These are phyloP conservation scores for Sisymbrium altissimum DNA, from an alignment of 345 rosid species.

Conservation along the genomic window DNA sequence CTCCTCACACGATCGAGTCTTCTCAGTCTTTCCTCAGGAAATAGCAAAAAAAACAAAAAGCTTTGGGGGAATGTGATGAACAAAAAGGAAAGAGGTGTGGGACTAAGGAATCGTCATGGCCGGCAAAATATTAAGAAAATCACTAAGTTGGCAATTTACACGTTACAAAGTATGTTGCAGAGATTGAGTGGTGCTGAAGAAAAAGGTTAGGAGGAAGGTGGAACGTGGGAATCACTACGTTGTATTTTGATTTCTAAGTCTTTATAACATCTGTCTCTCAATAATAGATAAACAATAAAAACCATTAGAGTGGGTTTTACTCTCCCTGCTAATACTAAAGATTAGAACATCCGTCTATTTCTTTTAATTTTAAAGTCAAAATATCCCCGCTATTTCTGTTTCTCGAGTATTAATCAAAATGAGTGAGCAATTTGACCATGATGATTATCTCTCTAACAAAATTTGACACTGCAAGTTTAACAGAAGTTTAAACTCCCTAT, in stretches of 20 bases:
- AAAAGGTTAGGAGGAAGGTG: constrained; percentile 37
- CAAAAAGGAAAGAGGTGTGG: background rate
- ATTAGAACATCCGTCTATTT: background rate
- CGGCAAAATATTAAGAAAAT: constrained; percentile 12
- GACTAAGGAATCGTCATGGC: constrained; percentile 12
- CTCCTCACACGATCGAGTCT: background rate
- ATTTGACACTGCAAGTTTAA: background rate
- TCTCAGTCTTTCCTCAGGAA: background rate
- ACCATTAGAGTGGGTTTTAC: constrained; percentile 17
- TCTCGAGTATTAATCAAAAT: background rate
- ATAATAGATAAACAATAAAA: background rate
- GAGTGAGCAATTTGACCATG: background rate
- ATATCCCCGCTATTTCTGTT: too few species aligned
- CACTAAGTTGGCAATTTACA: background rate
- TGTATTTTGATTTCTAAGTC: constrained; percentile 10
- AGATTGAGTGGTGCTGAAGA: constrained; percentile 37
- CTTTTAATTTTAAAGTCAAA: background rate
- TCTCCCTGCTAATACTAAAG: background rate
- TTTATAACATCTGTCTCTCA: background rate
- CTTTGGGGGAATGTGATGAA: background rate
- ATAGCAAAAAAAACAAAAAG: background rate
- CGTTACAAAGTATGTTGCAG: constrained; percentile 21
- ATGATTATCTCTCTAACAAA: background rate
- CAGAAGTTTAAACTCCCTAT: background rate
- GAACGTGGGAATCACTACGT: constrained; percentile 34